A percentile compares a stretch with the other conserved stretches of the same genome.
These are phyloP conservation scores for Ganoderma meredithae DNA, from an alignment of 1,284 basidiomycete genomes.

Conservation along the genomic window DNA sequence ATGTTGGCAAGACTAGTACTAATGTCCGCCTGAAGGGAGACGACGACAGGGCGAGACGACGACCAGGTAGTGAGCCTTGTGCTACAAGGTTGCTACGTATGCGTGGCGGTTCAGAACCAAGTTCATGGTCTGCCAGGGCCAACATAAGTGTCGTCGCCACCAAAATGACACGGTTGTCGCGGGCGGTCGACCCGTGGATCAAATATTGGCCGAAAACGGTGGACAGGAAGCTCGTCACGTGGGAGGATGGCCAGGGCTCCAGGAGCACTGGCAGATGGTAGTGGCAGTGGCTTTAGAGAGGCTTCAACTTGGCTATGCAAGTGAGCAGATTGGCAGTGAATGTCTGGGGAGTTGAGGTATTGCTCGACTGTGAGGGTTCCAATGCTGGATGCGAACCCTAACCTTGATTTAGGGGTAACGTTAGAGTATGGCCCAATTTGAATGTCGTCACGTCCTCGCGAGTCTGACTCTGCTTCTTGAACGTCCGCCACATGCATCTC, in stretches of 20 bases:
- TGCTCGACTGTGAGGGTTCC: no score
- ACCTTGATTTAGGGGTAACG: no score
- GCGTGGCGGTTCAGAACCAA: neutral
- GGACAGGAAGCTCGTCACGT: neutral
- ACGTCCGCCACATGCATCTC: no score
- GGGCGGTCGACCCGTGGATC: neutral
- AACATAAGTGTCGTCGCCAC: neutral
- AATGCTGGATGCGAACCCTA: no score
- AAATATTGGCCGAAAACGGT: neutral
- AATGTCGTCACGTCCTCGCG: no score
- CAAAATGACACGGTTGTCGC: slow-evolving; percentile 2
- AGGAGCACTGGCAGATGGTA: no score
- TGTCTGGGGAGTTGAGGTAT: no score
- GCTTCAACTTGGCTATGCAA: no score
- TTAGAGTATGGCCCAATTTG: no score
- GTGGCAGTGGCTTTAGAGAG: no score
- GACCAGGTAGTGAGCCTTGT: neutral
- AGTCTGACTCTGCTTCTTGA: no score
- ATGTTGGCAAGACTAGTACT: neutral
- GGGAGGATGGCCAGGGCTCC: neutral
- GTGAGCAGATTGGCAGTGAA: no score
- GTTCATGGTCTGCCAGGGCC: neutral
- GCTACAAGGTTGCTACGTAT: neutral
- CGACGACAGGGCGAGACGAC: neutral
- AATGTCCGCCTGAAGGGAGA: neutral